Evolutionary conservation across 805 yeast species (phyloP).

Genomic region (Nakazawaea peltata): DNA sequence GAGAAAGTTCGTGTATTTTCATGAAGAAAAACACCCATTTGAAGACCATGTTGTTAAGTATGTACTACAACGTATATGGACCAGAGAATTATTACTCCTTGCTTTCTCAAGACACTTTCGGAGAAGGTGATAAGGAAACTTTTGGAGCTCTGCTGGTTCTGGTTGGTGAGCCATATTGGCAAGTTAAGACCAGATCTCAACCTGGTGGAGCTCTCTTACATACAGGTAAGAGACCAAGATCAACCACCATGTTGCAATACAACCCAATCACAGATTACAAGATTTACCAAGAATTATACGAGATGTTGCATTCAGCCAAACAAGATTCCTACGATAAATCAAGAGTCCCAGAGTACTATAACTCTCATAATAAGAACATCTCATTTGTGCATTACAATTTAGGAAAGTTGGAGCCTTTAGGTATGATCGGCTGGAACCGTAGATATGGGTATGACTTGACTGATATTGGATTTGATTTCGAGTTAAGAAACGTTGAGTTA

Average conservation of each 20-base stretch:
- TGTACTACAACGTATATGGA: conserved; percentile 51
- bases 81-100: conserved; percentile 50
- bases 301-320: neutral
- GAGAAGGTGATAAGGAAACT: conserved; percentile 67
- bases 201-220: conserved; percentile 29
- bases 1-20: conserved; percentile 55
- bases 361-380: conserved; percentile 3
- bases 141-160: conserved; percentile 52
- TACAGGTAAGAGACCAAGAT: conserved; percentile 9
- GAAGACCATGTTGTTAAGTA: conserved; percentile 40
- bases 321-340: conserved; percentile 3
- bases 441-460: conserved; percentile 9
- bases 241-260: conserved; percentile 17
- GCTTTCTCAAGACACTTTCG: conserved; percentile 54
- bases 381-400: conserved; percentile 9
- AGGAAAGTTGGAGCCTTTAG: conserved; percentile 8
- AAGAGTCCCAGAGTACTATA: conserved; percentile 7
- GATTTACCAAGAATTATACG: conserved; percentile 12
- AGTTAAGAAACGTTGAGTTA: conserved; percentile 18
- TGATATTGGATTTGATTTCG: conserved; percentile 19
- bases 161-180: conserved; percentile 33
- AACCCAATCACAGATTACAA: conserved; percentile 26
- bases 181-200: conserved; percentile 20
- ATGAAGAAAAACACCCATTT: conserved; percentile 45
- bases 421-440: conserved; percentile 8